Conservation (phyloP, 495 filamentous ascomycete genomes). For the Lophiostoma macrostomum region DNA sequence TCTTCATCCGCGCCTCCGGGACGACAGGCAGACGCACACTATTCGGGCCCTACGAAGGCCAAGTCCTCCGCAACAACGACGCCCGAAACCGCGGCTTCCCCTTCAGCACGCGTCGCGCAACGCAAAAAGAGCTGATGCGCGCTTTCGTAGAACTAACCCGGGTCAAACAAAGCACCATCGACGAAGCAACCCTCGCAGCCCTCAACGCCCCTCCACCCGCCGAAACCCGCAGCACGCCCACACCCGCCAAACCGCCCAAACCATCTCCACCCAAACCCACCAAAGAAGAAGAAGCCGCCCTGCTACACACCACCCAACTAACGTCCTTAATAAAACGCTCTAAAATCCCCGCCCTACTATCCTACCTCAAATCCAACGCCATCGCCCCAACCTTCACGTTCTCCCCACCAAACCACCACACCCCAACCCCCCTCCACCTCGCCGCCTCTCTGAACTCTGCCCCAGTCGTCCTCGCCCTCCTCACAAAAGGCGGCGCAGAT, state of each 20-base stretch:
- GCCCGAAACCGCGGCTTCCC: conserved; percentile 83
- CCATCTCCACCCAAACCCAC: conserved; percentile 50
- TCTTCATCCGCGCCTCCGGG: conserved; percentile 89
- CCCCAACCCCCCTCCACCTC: conserved; percentile 82
- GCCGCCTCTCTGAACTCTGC: conserved; percentile 74
- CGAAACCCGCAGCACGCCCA: conserved; percentile 13
- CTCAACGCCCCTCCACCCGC: conserved; percentile 42
- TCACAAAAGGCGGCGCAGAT: conserved; percentile 71
- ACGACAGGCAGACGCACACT: conserved; percentile 78
- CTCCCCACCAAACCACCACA: conserved; percentile 76
- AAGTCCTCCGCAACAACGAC: conserved; percentile 79
- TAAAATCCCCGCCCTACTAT: conserved; percentile 80
- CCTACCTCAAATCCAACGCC: conserved; percentile 72
- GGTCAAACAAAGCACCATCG: conserved; percentile 75
- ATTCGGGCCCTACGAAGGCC: conserved; percentile 86
- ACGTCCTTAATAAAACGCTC: conserved; percentile 85
- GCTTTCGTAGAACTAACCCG: conserved; percentile 89
- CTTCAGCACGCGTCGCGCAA: conserved; percentile 91
- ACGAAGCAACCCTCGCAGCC: conserved; percentile 54
- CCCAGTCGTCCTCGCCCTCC: conserved; percentile 69
- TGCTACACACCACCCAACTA: conserved; percentile 80
- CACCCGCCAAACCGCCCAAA: conserved; percentile 36
- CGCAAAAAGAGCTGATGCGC: conserved; percentile 90
- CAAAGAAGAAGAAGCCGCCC: conserved; percentile 76
- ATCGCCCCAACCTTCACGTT: conserved; percentile 70